These are phyloP conservation scores for Thraustochytrium striatum DNA, from an alignment of 352 stramenopile genomes.

Conservation along the genomic window DNA sequence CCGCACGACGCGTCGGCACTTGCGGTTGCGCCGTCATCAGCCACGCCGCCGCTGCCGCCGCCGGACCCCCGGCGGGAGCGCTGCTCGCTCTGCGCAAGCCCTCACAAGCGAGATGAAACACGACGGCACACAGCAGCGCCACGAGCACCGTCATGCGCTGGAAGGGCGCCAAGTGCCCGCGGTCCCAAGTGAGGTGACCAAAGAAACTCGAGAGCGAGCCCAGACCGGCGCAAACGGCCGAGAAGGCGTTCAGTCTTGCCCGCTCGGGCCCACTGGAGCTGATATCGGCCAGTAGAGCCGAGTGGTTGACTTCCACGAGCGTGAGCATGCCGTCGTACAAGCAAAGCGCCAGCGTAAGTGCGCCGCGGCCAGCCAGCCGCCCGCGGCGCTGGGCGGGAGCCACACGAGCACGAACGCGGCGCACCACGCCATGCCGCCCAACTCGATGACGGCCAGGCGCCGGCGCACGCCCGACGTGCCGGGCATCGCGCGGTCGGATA, in stretches of 20 bases:
- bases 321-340: constrained; percentile 51
- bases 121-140: background rate
- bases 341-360: constrained; percentile 41
- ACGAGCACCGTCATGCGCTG: background rate
- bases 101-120: background rate
- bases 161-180: background rate
- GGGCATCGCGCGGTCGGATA: constrained; percentile 28
- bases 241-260: constrained; percentile 42
- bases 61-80: background rate
- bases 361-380: background rate
- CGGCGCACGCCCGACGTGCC: background rate
- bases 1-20: background rate
- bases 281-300: constrained; percentile 47
- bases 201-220: constrained; percentile 44
- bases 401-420: constrained; percentile 48
- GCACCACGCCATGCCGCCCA: constrained; percentile 39
- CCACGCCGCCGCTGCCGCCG: background rate
- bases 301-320: constrained; percentile 51
- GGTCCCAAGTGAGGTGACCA: constrained; percentile 38
- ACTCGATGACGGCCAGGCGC: constrained; percentile 25
- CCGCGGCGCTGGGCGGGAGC: constrained; percentile 7
- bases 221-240: constrained; percentile 29
- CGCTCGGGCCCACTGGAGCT: constrained; percentile 6
- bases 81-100: background rate
- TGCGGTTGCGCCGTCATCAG: background rate